Evolutionary conservation across 768 basidiomycete species (phyloP), one percentile per base, ranked within the genome.

Genomic region (Termitomyces sp.): DNA sequence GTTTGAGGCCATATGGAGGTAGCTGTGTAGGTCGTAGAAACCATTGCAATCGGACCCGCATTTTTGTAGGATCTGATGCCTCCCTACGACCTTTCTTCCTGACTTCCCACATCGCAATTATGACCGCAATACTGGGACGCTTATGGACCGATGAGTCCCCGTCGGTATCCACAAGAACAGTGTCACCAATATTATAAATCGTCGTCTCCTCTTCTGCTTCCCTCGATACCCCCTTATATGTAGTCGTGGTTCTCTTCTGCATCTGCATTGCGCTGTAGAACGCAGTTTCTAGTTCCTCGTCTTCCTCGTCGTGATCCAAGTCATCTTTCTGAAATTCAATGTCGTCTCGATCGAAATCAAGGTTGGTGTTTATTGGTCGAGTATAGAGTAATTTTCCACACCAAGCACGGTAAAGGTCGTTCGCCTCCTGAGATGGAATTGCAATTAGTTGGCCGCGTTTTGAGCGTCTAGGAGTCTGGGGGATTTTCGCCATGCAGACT

Each of bases 31-130:
- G 89, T 32, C 83, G 72, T 59, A 89, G 71, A 63, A 92, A 92
- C 90, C 89, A 92, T 62, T 90, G 90, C 23, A 92, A 70, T 27
- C 81, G 77, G 23, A 88, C 69, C 54, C 81, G 76, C 75, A 85
- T 83, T 48, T 73, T 77, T 37, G 69, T 62, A 2, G 64, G 65
- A 34, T 72, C 68, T n/a, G 66, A 66, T 0, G 65, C 65, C 8
- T 70, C 72, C 2, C 37, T 21, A 21, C 29, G 21, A 23, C 55
- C 71, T 52, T 68, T 66, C 46, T 56, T 61, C 64, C 69, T 62
- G 2, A 74, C 72, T 54, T 87, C 81, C 86, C 88, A 91, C 76
- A 92, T 82, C 0, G 86, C 75, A 17, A 82, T 73, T 46, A 92
- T 84, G 41, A 90, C 84, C 4, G 82, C 90, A 50, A 90, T 72